These are phyloP conservation scores for Penicillium oxalicum DNA, from an alignment of 2,329 filamentous ascomycete genomes.

Conservation along the genomic window DNA sequence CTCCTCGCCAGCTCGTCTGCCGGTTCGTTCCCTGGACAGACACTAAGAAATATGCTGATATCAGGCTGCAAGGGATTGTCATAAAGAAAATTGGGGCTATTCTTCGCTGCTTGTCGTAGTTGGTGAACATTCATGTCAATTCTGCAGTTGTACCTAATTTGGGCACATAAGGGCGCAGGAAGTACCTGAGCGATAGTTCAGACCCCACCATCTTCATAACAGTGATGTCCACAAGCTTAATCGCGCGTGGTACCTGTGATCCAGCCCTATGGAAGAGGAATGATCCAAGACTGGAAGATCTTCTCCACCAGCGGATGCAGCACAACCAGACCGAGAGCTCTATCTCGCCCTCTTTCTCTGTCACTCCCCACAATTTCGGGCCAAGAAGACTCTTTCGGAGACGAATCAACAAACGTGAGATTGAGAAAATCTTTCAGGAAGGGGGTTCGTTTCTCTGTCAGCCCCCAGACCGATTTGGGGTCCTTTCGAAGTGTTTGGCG, in stretches of 20 bases:
- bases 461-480: conserved; percentile 4
- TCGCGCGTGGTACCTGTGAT: no score
- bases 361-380: background rate
- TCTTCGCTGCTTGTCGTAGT: conserved; percentile 43
- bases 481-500: no score
- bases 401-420: conserved; percentile 7
- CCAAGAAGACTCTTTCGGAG: background rate
- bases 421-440: background rate
- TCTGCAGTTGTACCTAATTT: background rate
- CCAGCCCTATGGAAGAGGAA: no score
- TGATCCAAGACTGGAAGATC: no score
- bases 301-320: no score
- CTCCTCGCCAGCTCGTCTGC: no score
- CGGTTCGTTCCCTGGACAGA: conserved; percentile 23
- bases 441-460: conserved; percentile 1
- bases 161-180: no score
- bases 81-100: conserved; percentile 46
- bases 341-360: no score
- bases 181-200: no score
- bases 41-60: conserved; percentile 55
- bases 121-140: conserved; percentile 1
- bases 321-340: no score
- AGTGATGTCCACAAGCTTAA: no score
- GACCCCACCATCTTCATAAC: no score
- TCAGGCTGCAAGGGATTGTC: conserved; percentile 48